A percentile compares a stretch with the other conserved stretches of the same genome.
Conservation (phyloP, 1,284 basidiomycete genomes). For the Puccinia polysora region DNA sequence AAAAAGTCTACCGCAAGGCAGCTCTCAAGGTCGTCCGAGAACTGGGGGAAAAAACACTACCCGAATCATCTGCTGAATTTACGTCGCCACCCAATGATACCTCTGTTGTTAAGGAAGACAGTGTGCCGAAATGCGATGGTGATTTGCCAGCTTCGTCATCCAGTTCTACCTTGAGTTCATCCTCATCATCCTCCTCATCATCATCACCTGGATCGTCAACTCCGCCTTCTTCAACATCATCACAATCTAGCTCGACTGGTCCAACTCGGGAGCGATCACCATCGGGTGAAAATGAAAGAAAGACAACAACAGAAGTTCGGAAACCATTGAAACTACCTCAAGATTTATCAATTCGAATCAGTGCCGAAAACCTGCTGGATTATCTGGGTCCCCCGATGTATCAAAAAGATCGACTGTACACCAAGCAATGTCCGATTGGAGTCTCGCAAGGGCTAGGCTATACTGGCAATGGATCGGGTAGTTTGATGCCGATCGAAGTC, state of each 20-base stretch:
- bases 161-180: conserved; percentile 53
- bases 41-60: conserved; percentile 64
- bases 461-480: conserved; percentile 89
- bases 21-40: conserved; percentile 87
- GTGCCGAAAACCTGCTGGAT: conserved; percentile 80
- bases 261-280: conserved; percentile 53
- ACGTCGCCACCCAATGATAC: conserved; percentile 47
- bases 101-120: conserved; percentile 45
- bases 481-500: conserved; percentile 94
- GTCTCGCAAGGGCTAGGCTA: conserved; percentile 93
- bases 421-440: conserved; percentile 73
- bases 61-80: conserved; percentile 60
- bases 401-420: conserved; percentile 90
- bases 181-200: conserved; percentile 46
- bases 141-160: conserved; percentile 34
- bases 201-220: conserved; percentile 43
- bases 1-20: conserved; percentile 95
- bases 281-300: conserved; percentile 51
- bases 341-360: conserved; percentile 73
- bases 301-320: conserved; percentile 70
- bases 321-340: conserved; percentile 77
- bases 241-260: conserved; percentile 41
- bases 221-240: conserved; percentile 53
- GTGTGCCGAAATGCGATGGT: conserved; percentile 44
- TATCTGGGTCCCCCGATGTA: conserved; percentile 95